Evolutionary conservation across 768 basidiomycete genomes (phyloP).

Genomic region (Russula olivacea): DNA sequence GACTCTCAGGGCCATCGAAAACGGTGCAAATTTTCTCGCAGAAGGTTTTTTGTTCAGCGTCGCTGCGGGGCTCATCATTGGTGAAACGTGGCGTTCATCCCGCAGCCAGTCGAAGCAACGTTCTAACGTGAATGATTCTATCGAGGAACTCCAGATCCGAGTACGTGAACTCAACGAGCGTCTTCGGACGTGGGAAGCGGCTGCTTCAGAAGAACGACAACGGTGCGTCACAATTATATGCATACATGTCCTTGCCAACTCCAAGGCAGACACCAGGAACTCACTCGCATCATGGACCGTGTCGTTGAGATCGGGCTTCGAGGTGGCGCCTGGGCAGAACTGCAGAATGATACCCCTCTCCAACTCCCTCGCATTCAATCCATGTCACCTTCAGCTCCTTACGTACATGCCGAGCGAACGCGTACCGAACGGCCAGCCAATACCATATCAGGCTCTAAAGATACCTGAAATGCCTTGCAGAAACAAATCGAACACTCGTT

Average conservation of each 20-base stretch:
- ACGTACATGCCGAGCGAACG: background rate
- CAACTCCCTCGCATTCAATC: conserved; percentile 39
- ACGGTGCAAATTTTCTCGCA: conserved; percentile 77
- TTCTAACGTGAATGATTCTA: conserved; percentile 62
- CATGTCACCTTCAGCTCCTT: background rate
- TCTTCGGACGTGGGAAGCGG: conserved; percentile 39
- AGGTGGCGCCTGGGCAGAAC: conserved; percentile 58
- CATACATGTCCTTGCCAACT: background rate
- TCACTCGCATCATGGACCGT: conserved; percentile 58
- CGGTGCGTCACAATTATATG: conserved; percentile 33
- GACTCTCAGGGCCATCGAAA: conserved; percentile 64
- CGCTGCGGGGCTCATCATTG: conserved; percentile 65
- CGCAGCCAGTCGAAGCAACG: conserved; percentile 64
- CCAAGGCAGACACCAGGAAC: conserved; percentile 51
- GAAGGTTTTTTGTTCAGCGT: conserved; percentile 82
- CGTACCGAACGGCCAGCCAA: background rate
- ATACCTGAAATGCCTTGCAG: background rate
- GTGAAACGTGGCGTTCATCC: conserved; percentile 71
- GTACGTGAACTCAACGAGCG: conserved; percentile 45
- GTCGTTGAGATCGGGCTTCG: conserved; percentile 63
- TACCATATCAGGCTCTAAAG: background rate
- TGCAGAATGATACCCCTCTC: conserved; percentile 54
- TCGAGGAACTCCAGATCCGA: conserved; percentile 49
- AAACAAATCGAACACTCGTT: background rate
- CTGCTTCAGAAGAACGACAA: conserved; percentile 40